Conservation (phyloP, 495 filamentous ascomycete species). For the Trichodelitschia bisporula region DNA sequence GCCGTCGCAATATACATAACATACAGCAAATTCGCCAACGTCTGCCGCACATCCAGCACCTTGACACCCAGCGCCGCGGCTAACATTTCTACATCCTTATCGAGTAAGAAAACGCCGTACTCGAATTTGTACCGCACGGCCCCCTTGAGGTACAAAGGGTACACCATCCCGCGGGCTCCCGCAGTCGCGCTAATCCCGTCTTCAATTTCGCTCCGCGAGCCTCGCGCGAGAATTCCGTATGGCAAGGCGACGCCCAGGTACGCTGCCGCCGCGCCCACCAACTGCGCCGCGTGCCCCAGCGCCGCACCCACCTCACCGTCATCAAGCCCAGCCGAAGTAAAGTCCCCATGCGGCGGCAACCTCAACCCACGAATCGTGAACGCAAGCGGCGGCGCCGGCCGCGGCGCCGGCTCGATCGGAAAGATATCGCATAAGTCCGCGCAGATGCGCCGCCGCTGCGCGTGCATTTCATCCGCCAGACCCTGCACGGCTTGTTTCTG, state of each 20-base stretch:
- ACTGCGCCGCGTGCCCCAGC: constrained; percentile 56
- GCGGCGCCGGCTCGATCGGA: constrained; percentile 48
- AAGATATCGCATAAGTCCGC: constrained; percentile 59
- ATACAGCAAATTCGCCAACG: constrained; percentile 80
- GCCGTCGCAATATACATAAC: constrained; percentile 69
- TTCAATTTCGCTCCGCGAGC: constrained; percentile 49
- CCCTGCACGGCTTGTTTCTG: not conserved
- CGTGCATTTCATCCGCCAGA: not conserved
- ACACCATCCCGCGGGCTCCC: constrained; percentile 9
- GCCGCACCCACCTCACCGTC: constrained; percentile 49
- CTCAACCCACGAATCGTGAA: constrained; percentile 54
- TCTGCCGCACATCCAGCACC: constrained; percentile 70
- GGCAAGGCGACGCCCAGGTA: constrained; percentile 61
- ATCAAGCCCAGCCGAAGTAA: constrained; percentile 22
- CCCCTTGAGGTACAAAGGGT: constrained; percentile 53
- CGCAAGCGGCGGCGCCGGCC: constrained; percentile 32
- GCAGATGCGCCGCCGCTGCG: constrained; percentile 61
- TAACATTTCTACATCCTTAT: constrained; percentile 78
- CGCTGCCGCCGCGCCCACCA: constrained; percentile 52
- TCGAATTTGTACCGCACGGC: constrained; percentile 70
- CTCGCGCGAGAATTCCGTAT: constrained; percentile 49
- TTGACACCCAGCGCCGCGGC: constrained; percentile 47
- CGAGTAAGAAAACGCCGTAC: constrained; percentile 82
- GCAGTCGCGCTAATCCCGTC: constrained; percentile 47
- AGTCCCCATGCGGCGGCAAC: constrained; percentile 41